Base-by-base conservation (phyloP, 139 green algal species). In the Auxenochlorella pyrenoidosa region DNA sequence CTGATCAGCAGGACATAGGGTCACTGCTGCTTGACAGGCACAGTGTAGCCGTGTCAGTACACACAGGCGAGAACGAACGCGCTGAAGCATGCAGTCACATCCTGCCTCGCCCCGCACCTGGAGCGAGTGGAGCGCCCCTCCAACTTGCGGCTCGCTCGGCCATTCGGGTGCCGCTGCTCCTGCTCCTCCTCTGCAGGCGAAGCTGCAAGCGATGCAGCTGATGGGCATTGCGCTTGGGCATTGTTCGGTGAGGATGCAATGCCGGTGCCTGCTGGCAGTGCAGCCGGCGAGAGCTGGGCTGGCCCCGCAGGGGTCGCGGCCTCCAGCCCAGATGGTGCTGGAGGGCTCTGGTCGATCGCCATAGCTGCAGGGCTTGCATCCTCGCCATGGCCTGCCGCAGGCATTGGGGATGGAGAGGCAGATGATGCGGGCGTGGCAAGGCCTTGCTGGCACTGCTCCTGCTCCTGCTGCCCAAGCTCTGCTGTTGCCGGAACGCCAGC, bases 141-240 rank as follows among this genome's bases (percentile, higher is more conserved):
- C 3, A 13, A 19, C 80, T 76, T 85, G 41, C 80, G 28, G 40
- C 80, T 76, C 32, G 41, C 80, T 36, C 80, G 21, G 40, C 80
- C 80, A 44, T 76, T 60, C 12, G 80, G 80, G 30, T 76, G 80
- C 80, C 63, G 60, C 80, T 76, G 40, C 60, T 76, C 80, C 80
- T 85, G 63, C 60, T 60, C 58, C 40, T 85, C 80, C 40, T 85
- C 80, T 63, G 43, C 44, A 5, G 34, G 54, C 16, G 54, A 22
- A 28, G 70, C 70, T 44, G 34, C 70, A 5, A 32, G 66, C 70
- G 34, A 43, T 32, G 13, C 70, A 41, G 70, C 70, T 0, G 70
- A 16, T 0, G 70, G 32, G 70, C 70, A 44, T 28, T 47, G 70
- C 70, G 47, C 34, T 10, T 28, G 70, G 34, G 70, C 34, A 47